phyloP scores from a whole-genome alignment of 176 grass and related monocot genomes.

The Oryza rufipogon region DNA sequence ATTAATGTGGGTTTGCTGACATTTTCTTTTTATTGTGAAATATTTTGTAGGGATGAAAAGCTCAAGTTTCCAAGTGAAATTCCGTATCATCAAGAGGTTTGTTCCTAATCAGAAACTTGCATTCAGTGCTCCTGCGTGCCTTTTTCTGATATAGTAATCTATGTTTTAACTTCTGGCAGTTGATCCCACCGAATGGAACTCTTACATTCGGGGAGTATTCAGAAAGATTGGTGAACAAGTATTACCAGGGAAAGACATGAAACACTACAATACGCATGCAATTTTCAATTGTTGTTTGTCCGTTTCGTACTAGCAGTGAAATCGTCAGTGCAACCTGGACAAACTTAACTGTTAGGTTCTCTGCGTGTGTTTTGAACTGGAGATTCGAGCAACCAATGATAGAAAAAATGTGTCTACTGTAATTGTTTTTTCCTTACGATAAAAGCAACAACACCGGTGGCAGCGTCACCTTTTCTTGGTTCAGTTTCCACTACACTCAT shows the following conservation, averaged over 20 bases:
- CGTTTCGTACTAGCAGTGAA: too few species aligned
- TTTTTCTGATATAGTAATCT: neutral
- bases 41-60: constrained; percentile 70
- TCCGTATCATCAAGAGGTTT: constrained; percentile 83
- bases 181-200: constrained; percentile 65
- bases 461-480: too few species aligned
- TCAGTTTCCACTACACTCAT: too few species aligned
- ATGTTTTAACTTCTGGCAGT: constrained; percentile 44
- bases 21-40: neutral
- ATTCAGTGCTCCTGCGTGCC: neutral
- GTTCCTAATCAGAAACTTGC: neutral
- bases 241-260: constrained; percentile 61
- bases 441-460: too few species aligned
- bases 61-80: constrained; percentile 71
- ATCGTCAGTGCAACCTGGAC: too few species aligned
- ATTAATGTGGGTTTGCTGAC: neutral
- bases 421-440: too few species aligned
- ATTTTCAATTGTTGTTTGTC: too few species aligned
- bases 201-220: constrained; percentile 94
- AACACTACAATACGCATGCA: neutral
- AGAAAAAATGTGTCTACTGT: too few species aligned
- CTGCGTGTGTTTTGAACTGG: too few species aligned
- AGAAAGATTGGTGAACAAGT: constrained; percentile 70
- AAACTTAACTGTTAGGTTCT: too few species aligned
- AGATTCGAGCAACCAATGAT: too few species aligned